These are phyloP conservation scores for Dothidotthia symphoricarpi DNA, from an alignment of 2,329 filamentous ascomycete species.

Conservation along the genomic window DNA sequence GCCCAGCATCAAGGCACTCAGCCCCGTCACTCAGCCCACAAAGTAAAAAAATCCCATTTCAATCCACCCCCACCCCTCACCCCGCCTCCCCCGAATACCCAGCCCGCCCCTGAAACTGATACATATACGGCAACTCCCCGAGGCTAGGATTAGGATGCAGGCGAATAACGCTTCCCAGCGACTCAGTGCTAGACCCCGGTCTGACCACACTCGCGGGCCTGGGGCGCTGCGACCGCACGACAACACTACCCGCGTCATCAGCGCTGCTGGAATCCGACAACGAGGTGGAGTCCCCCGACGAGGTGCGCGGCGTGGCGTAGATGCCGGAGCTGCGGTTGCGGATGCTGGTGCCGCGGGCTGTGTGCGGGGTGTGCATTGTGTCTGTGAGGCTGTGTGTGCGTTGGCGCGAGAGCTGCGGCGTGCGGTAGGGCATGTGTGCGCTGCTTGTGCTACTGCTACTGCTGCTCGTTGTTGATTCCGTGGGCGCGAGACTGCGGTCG, in stretches of 20 bases:
- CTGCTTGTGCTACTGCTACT: slow-evolving; percentile 19
- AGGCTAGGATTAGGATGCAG: slow-evolving; percentile 23
- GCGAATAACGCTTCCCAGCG: slow-evolving; percentile 31
- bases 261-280: too few species aligned
- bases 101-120: slow-evolving; percentile 19
- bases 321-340: slow-evolving; percentile 21
- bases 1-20: too few species aligned
- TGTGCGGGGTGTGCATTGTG: slow-evolving; percentile 25
- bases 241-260: slow-evolving; percentile 30
- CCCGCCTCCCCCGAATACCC: too few species aligned
- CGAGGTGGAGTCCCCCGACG: slow-evolving; percentile 24
- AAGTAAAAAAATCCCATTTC: too few species aligned
- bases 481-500: slow-evolving; percentile 35
- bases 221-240: slow-evolving; percentile 17
- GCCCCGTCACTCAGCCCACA: too few species aligned
- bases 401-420: slow-evolving; percentile 24
- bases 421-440: slow-evolving; percentile 29
- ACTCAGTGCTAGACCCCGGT: slow-evolving; percentile 33
- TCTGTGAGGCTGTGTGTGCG: slow-evolving; percentile 14
- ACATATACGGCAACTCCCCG: slow-evolving; percentile 38
- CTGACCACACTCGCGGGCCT: slow-evolving; percentile 34
- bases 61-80: too few species aligned
- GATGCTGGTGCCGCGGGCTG: slow-evolving; percentile 32
- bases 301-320: slow-evolving; percentile 24
- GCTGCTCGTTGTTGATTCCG: slow-evolving; percentile 21